Evolutionary conservation across 345 rosid species (phyloP).

Genomic region (Corymbia maculata): DNA sequence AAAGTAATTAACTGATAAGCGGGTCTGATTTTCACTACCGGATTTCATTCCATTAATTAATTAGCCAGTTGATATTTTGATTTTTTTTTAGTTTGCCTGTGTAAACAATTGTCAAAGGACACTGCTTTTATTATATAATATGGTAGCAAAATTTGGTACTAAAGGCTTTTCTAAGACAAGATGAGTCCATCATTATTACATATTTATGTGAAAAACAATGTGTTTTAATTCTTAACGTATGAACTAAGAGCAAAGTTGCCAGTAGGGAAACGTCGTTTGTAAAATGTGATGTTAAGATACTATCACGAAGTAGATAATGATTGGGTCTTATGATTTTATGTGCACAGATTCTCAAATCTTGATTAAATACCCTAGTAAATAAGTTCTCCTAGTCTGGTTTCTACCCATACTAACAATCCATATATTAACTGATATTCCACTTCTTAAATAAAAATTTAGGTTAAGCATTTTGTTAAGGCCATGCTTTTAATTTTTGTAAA

Average conservation of each 20-base stretch:
- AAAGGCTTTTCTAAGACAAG: neutral
- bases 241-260: neutral
- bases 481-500: neutral
- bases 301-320: neutral
- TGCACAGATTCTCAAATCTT: neutral
- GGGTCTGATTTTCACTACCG: neutral
- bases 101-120: neutral
- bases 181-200: neutral
- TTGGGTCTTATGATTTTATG: neutral
- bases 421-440: neutral
- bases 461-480: neutral
- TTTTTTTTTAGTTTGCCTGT: neutral
- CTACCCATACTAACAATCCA: neutral
- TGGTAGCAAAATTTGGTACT: neutral
- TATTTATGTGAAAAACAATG: neutral
- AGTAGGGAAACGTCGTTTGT: neutral
- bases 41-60: too few species aligned
- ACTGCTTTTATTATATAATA: neutral
- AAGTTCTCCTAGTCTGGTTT: neutral
- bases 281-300: neutral
- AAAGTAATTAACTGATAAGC: neutral
- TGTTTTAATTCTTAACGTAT: neutral
- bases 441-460: neutral
- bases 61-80: neutral
- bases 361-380: neutral